phyloP scores from a whole-genome alignment of 164 flowering plant species.

The Macadamia integrifolia region DNA sequence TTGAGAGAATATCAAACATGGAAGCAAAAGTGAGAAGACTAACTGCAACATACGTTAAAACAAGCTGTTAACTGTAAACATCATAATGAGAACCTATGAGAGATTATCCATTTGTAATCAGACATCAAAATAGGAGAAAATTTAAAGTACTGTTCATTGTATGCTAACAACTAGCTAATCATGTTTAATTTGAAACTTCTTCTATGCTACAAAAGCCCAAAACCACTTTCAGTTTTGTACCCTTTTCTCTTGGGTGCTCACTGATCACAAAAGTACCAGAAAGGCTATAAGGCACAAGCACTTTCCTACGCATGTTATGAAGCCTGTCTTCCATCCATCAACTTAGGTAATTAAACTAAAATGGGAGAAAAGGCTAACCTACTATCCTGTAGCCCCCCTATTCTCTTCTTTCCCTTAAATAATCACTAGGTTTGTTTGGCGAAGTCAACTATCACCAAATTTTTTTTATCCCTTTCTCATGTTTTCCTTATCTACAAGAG shows the following conservation, averaged over 20 bases:
- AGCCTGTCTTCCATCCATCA: no score
- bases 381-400: no score
- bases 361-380: no score
- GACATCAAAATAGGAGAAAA: background rate
- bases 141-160: background rate
- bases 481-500: no score
- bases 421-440: no score
- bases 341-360: no score
- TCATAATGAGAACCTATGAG: background rate
- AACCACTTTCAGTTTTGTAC: background rate
- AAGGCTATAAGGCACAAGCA: background rate
- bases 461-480: no score
- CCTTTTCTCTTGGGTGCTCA: background rate
- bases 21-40: slow-evolving; percentile 92
- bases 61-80: background rate
- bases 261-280: background rate
- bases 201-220: background rate
- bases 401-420: no score
- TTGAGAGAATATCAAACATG: slow-evolving; percentile 92
- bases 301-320: background rate
- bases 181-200: background rate
- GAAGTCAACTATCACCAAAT: no score
- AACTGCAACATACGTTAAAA: slow-evolving; percentile 42
- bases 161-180: background rate
- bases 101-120: background rate